Evolutionary conservation across 441 rosid genomes (phyloP).

Genomic region (Eruca vesicaria): DNA sequence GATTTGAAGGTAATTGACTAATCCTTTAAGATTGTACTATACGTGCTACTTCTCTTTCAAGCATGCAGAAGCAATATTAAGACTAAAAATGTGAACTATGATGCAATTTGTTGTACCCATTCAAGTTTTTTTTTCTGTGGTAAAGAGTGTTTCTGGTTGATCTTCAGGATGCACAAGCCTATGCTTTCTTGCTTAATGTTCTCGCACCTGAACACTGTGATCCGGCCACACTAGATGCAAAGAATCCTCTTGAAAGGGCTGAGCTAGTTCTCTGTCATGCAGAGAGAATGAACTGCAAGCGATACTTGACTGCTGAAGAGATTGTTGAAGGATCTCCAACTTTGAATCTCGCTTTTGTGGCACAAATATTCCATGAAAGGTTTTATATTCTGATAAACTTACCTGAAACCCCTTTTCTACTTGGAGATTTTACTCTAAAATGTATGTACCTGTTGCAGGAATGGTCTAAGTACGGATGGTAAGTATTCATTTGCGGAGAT

Average conservation of each 20-base stretch:
- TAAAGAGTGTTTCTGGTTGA: too few species aligned
- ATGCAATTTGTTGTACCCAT: too few species aligned
- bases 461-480: conserved; percentile 55
- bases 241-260: conserved; percentile 60
- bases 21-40: background rate
- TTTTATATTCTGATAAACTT: conserved; percentile 29
- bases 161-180: conserved; percentile 75
- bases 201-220: conserved; percentile 70
- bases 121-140: too few species aligned
- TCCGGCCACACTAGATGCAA: conserved; percentile 52
- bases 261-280: conserved; percentile 63
- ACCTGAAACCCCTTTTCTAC: too few species aligned
- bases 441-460: conserved; percentile 43
- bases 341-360: conserved; percentile 67
- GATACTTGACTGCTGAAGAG: conserved; percentile 61
- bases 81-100: too few species aligned
- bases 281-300: conserved; percentile 61
- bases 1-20: conserved; percentile 52
- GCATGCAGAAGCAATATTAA: too few species aligned
- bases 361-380: conserved; percentile 74
- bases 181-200: conserved; percentile 62
- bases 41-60: conserved; percentile 4
- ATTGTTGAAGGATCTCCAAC: conserved; percentile 65
- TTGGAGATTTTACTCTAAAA: conserved; percentile 35
- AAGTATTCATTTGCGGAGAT: conserved; percentile 65